Conservation (phyloP, 164 flowering plant species). For the Hamamelis virginiana region DNA sequence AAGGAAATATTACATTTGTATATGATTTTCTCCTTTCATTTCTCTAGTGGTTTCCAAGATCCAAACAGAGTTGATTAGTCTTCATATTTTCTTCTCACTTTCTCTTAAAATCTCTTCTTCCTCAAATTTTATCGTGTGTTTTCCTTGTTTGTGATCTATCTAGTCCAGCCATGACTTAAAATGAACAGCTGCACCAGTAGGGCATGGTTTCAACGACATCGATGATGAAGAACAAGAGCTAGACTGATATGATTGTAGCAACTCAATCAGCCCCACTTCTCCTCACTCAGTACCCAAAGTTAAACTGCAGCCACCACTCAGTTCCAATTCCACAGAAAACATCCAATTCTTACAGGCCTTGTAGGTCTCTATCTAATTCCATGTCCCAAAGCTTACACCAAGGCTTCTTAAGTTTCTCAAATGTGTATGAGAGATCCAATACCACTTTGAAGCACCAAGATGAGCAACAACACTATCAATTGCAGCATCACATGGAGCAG, state of each 20-base stretch:
- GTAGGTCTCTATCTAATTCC: slow-evolving; percentile 34
- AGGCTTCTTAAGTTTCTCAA: slow-evolving; percentile 56
- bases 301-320: slow-evolving; percentile 12
- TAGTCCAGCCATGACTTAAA: neutral
- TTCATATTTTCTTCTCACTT: neutral
- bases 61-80: too few relatives aligned
- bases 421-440: slow-evolving; percentile 73
- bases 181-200: neutral
- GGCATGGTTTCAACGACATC: too few relatives aligned
- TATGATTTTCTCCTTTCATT: neutral
- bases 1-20: too few relatives aligned
- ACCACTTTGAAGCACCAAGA: slow-evolving; percentile 20
- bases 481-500: slow-evolving; percentile 42
- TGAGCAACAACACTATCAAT: slow-evolving; percentile 24
- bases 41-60: neutral
- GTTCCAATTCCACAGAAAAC: too few relatives aligned
- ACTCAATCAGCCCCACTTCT: too few relatives aligned
- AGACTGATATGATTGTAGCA: too few relatives aligned
- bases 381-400: slow-evolving; percentile 75
- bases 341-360: slow-evolving; percentile 7
- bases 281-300: too few relatives aligned
- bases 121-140: neutral
- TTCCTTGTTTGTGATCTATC: neutral
- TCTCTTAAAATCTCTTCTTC: neutral
- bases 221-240: too few relatives aligned